phyloP scores from a whole-genome alignment of 2,329 filamentous ascomycete species.

The Botrytis paeoniae region DNA sequence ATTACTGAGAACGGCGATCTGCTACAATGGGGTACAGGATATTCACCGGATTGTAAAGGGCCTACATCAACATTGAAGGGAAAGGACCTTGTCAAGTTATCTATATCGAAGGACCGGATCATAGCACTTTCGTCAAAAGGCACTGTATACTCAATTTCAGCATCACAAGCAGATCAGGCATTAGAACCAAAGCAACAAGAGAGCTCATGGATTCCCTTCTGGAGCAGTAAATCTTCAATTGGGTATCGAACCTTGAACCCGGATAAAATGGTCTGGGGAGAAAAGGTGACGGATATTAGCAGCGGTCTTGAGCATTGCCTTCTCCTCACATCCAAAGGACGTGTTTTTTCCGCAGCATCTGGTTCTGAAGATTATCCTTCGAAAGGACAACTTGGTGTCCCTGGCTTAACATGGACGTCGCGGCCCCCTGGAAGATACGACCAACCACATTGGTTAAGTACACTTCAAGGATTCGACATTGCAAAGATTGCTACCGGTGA shows the following conservation, averaged over 20 bases:
- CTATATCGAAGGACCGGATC: constrained; percentile 78
- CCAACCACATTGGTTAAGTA: constrained; percentile 73
- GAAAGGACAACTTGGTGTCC: constrained; percentile 82
- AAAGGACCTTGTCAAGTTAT: constrained; percentile 74
- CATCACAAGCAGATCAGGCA: constrained; percentile 68
- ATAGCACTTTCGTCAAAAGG: constrained; percentile 74
- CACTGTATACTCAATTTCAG: constrained; percentile 79
- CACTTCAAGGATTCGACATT: constrained; percentile 68
- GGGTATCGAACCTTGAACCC: constrained; percentile 74
- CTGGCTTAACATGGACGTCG: constrained; percentile 75
- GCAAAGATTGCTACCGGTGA: constrained; percentile 78
- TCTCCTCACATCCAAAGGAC: constrained; percentile 77
- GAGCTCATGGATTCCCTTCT: constrained; percentile 69
- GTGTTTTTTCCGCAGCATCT: constrained; percentile 84
- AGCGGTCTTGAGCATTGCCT: constrained; percentile 84
- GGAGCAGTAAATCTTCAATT: constrained; percentile 55
- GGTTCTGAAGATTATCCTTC: constrained; percentile 75
- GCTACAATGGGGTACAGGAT: constrained; percentile 85
- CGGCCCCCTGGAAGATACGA: constrained; percentile 77
- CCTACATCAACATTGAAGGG: constrained; percentile 74
- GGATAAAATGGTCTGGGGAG: constrained; percentile 59
- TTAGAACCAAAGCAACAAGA: constrained; percentile 62
- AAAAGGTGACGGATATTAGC: constrained; percentile 70
- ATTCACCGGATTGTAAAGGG: constrained; percentile 58
- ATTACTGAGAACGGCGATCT: constrained; percentile 85